A percentile compares a stretch with the other conserved stretches of the same genome.
These are phyloP conservation scores for Suillus variegatus DNA, from an alignment of 768 basidiomycete genomes.

Conservation along the genomic window DNA sequence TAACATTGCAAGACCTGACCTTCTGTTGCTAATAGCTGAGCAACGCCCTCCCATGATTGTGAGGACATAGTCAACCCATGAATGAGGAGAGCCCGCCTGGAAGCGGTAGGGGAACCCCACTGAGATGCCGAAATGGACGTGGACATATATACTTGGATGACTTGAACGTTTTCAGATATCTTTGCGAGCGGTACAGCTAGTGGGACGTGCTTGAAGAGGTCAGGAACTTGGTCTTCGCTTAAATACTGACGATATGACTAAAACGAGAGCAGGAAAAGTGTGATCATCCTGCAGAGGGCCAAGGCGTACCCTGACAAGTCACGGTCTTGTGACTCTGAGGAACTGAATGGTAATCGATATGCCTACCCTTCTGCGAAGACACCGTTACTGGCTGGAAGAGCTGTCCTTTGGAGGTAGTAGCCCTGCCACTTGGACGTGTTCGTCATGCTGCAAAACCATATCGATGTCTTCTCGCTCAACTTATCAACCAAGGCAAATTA, in stretches of 20 bases:
- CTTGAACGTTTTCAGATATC: background rate
- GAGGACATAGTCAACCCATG: background rate
- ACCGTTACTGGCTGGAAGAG: too few species aligned
- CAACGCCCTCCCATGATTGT: background rate
- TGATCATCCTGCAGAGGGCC: background rate
- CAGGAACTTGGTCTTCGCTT: background rate
- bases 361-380: background rate
- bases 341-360: background rate
- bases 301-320: background rate
- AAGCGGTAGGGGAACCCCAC: background rate
- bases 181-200: background rate
- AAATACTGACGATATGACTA: background rate
- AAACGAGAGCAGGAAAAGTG: background rate
- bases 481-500: background rate
- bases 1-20: background rate
- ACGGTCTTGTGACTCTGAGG: background rate
- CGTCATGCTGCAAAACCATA: background rate
- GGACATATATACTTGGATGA: background rate
- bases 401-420: background rate
- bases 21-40: background rate
- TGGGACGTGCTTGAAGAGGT: background rate
- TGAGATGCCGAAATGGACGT: background rate
- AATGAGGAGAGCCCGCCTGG: background rate
- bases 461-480: background rate
- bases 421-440: background rate